phyloP scores from a whole-genome alignment of 495 filamentous ascomycete species.

The Hypoxylon perforatum region DNA sequence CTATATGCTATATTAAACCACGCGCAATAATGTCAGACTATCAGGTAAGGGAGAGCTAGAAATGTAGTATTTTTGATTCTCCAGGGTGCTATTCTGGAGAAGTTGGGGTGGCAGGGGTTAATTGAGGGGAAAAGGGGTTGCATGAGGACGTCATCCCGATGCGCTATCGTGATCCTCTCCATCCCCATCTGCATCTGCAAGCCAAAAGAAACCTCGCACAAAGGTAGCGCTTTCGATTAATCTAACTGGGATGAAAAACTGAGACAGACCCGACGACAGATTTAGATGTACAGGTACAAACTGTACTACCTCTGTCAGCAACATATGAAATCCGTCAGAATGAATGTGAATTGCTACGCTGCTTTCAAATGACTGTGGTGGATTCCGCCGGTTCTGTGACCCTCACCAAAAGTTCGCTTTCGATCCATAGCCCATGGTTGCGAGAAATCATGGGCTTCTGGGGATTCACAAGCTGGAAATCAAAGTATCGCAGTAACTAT shows the following conservation, averaged over 20 bases:
- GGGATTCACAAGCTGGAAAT: conserved; percentile 49
- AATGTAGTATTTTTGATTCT: not conserved
- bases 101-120: not conserved
- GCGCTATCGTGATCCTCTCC: no score
- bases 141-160: no score
- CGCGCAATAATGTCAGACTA: not conserved
- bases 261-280: no score
- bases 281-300: no score
- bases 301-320: no score
- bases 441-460: conserved; percentile 45
- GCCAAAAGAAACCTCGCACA: no score
- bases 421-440: conserved; percentile 1
- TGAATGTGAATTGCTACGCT: no score
- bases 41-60: not conserved
- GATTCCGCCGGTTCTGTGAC: conserved; percentile 24
- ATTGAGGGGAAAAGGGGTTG: not conserved
- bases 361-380: not conserved
- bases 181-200: no score
- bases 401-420: conserved; percentile 3
- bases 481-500: conserved; percentile 56
- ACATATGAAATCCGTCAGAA: no score
- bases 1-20: not conserved
- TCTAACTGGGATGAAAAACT: no score
- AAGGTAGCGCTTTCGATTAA: no score
- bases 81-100: not conserved